Base-by-base conservation (phyloP, 257 asterid species). In the Solanum bulbocastanum region DNA sequence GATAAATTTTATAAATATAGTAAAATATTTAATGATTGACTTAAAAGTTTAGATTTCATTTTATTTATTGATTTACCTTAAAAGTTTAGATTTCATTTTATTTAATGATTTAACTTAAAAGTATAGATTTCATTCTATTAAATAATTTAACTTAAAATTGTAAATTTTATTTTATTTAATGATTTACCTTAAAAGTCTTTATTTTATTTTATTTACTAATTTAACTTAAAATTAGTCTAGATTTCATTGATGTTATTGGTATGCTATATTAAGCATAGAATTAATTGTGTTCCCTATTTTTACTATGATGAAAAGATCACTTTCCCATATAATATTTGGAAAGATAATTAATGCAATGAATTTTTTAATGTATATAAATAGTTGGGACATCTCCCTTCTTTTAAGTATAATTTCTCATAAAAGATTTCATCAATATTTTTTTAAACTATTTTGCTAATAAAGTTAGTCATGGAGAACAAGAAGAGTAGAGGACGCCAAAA, bases 401-500 rank as follows among this genome's bases (percentile, higher is more conserved):
- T 20, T 0, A 75, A 75, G 32, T 75, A 37, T 23, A 58, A 75
- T 75, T 75, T 39, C 22, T 75, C 22, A 3, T 39, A 37, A 75
- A 75, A 37, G 8, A 13, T 11, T 39, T 39, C 58, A 75, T 39
- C 35, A 39, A 6, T 75, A 75, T 3, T 23, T 16, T 49, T 18
- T 6, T 1, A 10, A 10, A 75, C 25, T 2, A 23, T 36, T 39
- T 37, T 75, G 56, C 9, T 23, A 23, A 5, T 39, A 75, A 75
- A 11, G 25, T 39, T 75, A 37, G 30, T 0, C 56, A 75, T 75
- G 93, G 89, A 84, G 78, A 88, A 60, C 0, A 91, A 83, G 87
- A 90, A 33, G 78, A 52, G 88, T 22, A 87, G 37, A 58, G 66
- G 66, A 20, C 66, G 66, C 11, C 66, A 20, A 58, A 58, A 58